Evolutionary conservation across 1,284 basidiomycete species (phyloP), one percentile per base, ranked within the genome.

Genomic region (Trichosporon faecale): DNA sequence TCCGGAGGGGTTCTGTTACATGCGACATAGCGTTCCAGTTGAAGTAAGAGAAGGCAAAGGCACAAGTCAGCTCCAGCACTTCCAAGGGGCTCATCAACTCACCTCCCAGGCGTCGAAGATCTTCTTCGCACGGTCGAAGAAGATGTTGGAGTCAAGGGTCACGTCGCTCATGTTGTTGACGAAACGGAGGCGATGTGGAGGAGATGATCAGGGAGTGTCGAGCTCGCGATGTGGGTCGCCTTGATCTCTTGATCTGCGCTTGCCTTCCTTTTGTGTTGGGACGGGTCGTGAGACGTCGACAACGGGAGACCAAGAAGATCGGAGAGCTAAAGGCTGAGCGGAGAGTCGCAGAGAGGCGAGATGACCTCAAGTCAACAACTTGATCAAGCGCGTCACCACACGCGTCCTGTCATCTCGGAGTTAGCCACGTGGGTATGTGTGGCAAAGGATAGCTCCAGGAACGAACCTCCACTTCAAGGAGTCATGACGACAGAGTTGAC

Each of bases 91-190:
- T 23, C 5, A 60, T 14, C 18, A 55, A 85, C 91, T 76, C 78
- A 93, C 92, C 74, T 88, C 88, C 93, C 92, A 94, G 63, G 87
- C 86, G 74, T 89, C 86, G 74, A 91, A 89, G 64, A 94, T 85
- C 70, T 85, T 85, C 79, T 88, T 87, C 23, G 92, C 83, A 64
- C 92, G 89, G 75, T 88, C 84, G 72, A 87, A 88, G 77, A 93
- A 93, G 60, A 88, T 84, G 23, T 75, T 77, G 12, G 80, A 80
- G 76, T 88, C 88, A 60, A 88, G 83, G 74, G 85, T 83, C 70
- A 88, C 76, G 72, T 83, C 85, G 65, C 80, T 75, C 86, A 86
- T 87, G 65, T 46, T 66, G 63, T 25, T 64, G 35, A 27, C 12
- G 52, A 57, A 33, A 60, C 60, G 60, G 27, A 31, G 46, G 25